Evolutionary conservation across 1,284 basidiomycete species (phyloP).

Genomic region (Trametes sp.): DNA sequence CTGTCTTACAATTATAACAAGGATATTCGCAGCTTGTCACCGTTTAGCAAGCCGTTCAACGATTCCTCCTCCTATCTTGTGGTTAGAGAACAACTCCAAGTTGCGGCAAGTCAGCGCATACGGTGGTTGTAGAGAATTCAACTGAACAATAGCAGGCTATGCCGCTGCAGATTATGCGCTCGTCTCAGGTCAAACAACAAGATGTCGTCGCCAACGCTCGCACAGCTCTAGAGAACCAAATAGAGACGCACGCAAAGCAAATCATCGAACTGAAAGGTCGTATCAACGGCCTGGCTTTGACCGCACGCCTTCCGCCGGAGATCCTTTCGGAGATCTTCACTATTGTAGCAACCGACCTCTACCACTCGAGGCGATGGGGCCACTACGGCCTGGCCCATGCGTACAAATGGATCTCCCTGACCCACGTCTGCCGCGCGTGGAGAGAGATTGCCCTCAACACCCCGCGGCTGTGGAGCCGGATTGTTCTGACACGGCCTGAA

Average conservation of each 20-base stretch:
- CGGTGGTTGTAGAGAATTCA: too few species aligned
- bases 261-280: conserved; percentile 19
- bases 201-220: conserved; percentile 5
- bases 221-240: conserved; percentile 9
- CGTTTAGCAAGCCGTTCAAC: too few species aligned
- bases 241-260: conserved; percentile 10
- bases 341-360: conserved; percentile 9
- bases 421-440: conserved; percentile 29
- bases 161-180: background rate
- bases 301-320: conserved; percentile 20
- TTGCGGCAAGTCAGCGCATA: too few species aligned
- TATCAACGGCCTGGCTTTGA: conserved; percentile 17
- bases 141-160: background rate
- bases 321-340: conserved; percentile 22
- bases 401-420: conserved; percentile 24
- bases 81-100: too few species aligned
- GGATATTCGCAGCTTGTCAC: too few species aligned
- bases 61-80: too few species aligned
- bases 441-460: conserved; percentile 19
- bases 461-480: conserved; percentile 22
- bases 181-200: background rate
- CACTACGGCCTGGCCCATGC: background rate
- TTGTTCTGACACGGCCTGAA: conserved; percentile 11
- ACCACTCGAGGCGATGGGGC: background rate
- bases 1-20: too few species aligned